Evolutionary conservation across 2,329 filamentous ascomycete species (phyloP), one percentile per base, ranked within the genome.

Genomic region (Calonectria pteridis): DNA sequence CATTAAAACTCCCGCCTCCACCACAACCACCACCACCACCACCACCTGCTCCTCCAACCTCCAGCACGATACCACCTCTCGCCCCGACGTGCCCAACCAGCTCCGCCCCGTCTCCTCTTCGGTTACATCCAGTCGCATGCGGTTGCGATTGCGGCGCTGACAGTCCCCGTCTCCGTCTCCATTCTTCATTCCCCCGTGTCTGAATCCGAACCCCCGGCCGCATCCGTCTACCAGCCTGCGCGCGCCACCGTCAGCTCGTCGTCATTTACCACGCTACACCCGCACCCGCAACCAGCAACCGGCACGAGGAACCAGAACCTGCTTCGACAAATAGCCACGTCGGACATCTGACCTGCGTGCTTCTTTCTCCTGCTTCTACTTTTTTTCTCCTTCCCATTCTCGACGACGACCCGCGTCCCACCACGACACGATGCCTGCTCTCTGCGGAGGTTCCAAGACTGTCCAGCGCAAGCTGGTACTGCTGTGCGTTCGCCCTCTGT

Each of bases 391-490:
- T 40, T 69, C 58, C 40, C 58, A 53, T 31, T 35, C n/a, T 23
- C 70, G 35, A 69, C 63, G 65, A 68, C 77, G 49, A 76, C 20
- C 31, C 64, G 16, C 29, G 40, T 71, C 69, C 50, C 50, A 70
- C 40, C 43, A 62, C 62, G 33, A 50, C 67, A 76, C 70, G 69
- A 81, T 81, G 80, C 80, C 80, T 80, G 78, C 84, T 82, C 83
- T 87, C 76, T 94, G 93, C 84, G 93, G 93, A 81, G 92, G 93
- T 78, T 93, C 91, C 76, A 95, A 97, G 88, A 95, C 94, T 70
- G 95, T 96, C 81, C 94, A 97, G 91, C 94, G 95, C 87, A 98
- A 98, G 93, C 94, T 98, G 87, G 95, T 98, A 82, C 91, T 98
- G 81, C 90, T 98, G 94, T 97, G 73, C 69, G 84, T 83, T 69